These are phyloP conservation scores for Gardenia jasminoides DNA, from an alignment of 257 asterid species.

Conservation along the genomic window DNA sequence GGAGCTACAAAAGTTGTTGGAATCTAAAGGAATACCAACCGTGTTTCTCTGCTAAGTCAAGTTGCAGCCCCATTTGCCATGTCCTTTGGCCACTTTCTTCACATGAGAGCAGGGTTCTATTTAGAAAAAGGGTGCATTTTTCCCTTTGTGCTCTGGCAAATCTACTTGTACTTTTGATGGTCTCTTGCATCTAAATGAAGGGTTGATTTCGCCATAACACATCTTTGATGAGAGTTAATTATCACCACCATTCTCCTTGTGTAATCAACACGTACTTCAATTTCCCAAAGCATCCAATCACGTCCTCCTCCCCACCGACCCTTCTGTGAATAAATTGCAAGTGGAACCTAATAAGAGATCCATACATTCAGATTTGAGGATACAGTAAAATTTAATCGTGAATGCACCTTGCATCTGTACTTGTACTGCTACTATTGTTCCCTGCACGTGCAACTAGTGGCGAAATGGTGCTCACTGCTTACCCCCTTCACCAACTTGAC, in stretches of 20 bases:
- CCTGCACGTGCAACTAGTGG: conserved; percentile 43
- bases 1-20: conserved; percentile 42
- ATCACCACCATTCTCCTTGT: not conserved
- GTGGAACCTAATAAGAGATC: conserved; percentile 22
- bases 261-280: not conserved
- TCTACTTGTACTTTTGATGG: not conserved
- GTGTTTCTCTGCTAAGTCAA: conserved; percentile 27
- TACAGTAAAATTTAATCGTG: not conserved
- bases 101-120: conserved; percentile 18
- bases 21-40: conserved; percentile 31
- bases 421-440: conserved; percentile 31
- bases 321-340: not conserved
- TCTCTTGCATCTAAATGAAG: not conserved
- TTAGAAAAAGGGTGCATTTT: not conserved
- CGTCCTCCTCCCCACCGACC: conserved; percentile 17
- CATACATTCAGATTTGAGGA: not conserved
- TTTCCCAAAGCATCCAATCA: conserved; percentile 25
- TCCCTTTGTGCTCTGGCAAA: not conserved
- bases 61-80: conserved; percentile 38
- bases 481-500: not conserved
- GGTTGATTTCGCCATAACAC: not conserved
- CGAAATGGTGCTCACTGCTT: not conserved
- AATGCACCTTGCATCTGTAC: conserved; percentile 18
- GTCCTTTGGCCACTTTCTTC: conserved; percentile 30
- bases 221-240: not conserved